Evolutionary conservation across 1,284 basidiomycete species (phyloP).

Genomic region (Fomitopsis schrenkii): DNA sequence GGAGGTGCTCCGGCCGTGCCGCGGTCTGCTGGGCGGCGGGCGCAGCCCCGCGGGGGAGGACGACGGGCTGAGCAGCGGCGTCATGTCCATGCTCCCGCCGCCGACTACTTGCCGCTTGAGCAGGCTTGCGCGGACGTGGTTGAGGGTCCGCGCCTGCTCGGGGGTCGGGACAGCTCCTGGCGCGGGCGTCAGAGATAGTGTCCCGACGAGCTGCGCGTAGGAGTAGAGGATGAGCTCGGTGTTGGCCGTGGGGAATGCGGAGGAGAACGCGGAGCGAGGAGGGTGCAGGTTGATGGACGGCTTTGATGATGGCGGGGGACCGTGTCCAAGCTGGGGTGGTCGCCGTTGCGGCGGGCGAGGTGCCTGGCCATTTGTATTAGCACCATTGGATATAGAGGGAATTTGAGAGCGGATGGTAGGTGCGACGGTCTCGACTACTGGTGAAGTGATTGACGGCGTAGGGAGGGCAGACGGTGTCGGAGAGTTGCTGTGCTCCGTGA

Average conservation of each 20-base stretch:
- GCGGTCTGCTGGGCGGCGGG: constrained; percentile 23
- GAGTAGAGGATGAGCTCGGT: constrained; percentile 81
- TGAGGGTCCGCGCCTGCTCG: constrained; percentile 40
- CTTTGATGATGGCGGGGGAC: constrained; percentile 25
- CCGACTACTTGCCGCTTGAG: constrained; percentile 52
- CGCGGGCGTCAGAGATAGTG: constrained; percentile 41
- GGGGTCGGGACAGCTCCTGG: constrained; percentile 20
- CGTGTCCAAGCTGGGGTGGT: constrained; percentile 43
- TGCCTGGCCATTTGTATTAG: constrained; percentile 5
- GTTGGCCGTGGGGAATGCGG: constrained; percentile 31
- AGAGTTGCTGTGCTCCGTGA: constrained; percentile 44
- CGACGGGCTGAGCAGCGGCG: constrained; percentile 34
- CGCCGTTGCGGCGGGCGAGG: constrained; percentile 17
- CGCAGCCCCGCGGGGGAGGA: constrained; percentile 9
- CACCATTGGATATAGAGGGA: constrained; percentile 3
- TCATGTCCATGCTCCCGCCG: constrained; percentile 76
- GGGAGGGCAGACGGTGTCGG: constrained; percentile 22
- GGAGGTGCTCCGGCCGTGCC: constrained; percentile 47
- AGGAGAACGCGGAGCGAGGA: constrained; percentile 35
- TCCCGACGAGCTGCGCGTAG: constrained; percentile 81
- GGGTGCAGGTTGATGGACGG: constrained; percentile 17
- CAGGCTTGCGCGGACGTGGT: constrained; percentile 45
- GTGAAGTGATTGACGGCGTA: constrained; percentile 25
- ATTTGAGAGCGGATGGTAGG: constrained; percentile 15
- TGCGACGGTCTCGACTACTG: constrained; percentile 12